Conservation (phyloP, 2,329 filamentous ascomycete species). For the Apiospora rasikravindrae region DNA sequence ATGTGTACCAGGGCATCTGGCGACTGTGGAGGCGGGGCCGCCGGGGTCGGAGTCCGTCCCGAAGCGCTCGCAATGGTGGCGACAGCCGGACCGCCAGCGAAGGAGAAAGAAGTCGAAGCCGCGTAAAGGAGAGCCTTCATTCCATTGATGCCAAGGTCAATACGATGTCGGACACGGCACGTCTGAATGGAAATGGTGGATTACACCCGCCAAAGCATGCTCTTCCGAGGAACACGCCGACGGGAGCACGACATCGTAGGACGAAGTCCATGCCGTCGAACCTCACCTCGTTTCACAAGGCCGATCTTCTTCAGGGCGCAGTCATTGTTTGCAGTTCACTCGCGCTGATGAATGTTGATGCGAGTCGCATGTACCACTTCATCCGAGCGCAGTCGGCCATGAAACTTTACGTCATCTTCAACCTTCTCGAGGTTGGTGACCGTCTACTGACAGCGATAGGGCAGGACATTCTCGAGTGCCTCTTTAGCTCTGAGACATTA, state of each 20-base stretch:
- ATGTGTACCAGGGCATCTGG: constrained; percentile 80
- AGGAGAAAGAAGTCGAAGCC: constrained; percentile 46
- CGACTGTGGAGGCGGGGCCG: constrained; percentile 74
- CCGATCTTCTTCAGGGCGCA: constrained; percentile 88
- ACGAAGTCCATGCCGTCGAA: constrained; percentile 85
- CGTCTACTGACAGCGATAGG: constrained; percentile 88
- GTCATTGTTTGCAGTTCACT: constrained; percentile 86
- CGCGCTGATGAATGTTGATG: constrained; percentile 88
- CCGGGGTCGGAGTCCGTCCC: constrained; percentile 45
- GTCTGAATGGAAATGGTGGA: constrained; percentile 30
- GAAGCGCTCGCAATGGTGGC: constrained; percentile 25
- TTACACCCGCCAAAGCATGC: constrained; percentile 41
- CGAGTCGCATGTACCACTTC: constrained; percentile 97
- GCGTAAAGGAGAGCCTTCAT: constrained; percentile 29
- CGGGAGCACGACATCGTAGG: constrained; percentile 65
- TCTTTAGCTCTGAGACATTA: constrained; percentile 91
- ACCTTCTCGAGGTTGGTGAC: constrained; percentile 92
- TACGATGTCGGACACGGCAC: constrained; percentile 29
- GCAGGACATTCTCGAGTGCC: constrained; percentile 93
- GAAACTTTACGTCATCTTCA: constrained; percentile 99
- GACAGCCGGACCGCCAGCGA: constrained; percentile 39
- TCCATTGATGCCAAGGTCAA: constrained; percentile 28
- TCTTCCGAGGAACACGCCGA: constrained; percentile 37
- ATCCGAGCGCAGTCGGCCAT: constrained; percentile 96
- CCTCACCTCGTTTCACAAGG: constrained; percentile 88